Base-by-base conservation (phyloP, 2,329 filamentous ascomycete species). In the Penicillium capsulatum region DNA sequence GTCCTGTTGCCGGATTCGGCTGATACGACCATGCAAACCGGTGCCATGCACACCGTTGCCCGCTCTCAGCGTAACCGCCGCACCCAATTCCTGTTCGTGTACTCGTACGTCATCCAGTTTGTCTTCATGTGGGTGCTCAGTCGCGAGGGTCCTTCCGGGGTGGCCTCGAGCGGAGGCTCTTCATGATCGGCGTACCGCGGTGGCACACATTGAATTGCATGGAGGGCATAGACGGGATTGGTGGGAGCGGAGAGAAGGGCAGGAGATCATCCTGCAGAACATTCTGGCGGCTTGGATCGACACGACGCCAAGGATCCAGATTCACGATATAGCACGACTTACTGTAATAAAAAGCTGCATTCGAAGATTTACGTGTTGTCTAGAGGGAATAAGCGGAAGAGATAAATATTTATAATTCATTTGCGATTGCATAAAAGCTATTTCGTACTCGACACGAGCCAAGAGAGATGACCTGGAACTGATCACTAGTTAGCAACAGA, bases 31-130 rank as follows among this genome's bases (percentile, higher is more conserved):
- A 77, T 79, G 53, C 75, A 81, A 45, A 59, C 71, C 40, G 74
- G 73, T 9, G 72, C 73, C 1, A 79, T 81, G 53, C 80, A 83
- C 52, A 81, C 80, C 2, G 85, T 94, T 45, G 87, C 87, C 17
- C 80, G 90, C 47, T 83, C 86, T 27, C 92, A 95, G 70, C 82
- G 85, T 60, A 92, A 85, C 66, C 81, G 88, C 62, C 76, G 90
- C 48, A 95, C 89, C 1, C 88, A 95, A 66, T 95, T 95, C 60
- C 74, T 96, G 51, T 94, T 94, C 66, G 76, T 90, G 53, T 96
- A 98, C 69, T 91, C 90, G 31, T 98, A 97, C 66, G 74, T 94
- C 39, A 83, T 97, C 40, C 92, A 98, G 70, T 78, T 97, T 53
- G 72, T 90, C 40, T 94, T 97, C 66, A 98, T 97, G 90, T 92